Percentiles rank a stretch among this genome's conserved stretches.
Conservation (phyloP, 352 stramenopile species). For the Globisporangium heterothallicum region DNA sequence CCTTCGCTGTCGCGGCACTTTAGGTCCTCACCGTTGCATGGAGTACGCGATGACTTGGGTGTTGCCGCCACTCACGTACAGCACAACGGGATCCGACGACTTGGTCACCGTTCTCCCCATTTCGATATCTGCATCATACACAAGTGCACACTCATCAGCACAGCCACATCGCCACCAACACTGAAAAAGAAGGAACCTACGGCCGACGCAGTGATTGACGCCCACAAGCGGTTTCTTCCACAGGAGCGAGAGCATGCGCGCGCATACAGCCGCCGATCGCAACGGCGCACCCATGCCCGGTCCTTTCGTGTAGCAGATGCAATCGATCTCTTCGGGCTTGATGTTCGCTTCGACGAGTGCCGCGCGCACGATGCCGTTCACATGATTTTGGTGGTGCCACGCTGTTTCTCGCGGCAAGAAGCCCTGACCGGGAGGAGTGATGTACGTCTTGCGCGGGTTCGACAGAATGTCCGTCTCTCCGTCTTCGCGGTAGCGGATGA, state of each 20-base stretch:
- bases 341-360: slow-evolving; percentile 92
- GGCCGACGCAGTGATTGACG: slow-evolving; percentile 99
- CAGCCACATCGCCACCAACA: background rate
- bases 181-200: slow-evolving; percentile 31
- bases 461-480: slow-evolving; percentile 92
- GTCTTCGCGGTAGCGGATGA: slow-evolving; percentile 66
- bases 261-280: slow-evolving; percentile 93
- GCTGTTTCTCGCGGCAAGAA: slow-evolving; percentile 98
- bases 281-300: slow-evolving; percentile 99
- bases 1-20: too few relatives aligned
- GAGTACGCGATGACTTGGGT: slow-evolving; percentile 94
- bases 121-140: slow-evolving; percentile 93
- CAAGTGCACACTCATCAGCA: background rate
- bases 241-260: slow-evolving; percentile 91
- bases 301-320: slow-evolving; percentile 94
- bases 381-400: slow-evolving; percentile 98
- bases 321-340: slow-evolving; percentile 81
- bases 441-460: slow-evolving; percentile 99
- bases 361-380: slow-evolving; percentile 92
- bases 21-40: slow-evolving; percentile 85
- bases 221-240: slow-evolving; percentile 95
- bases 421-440: slow-evolving; percentile 95
- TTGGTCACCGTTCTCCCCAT: slow-evolving; percentile 98
- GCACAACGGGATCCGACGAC: slow-evolving; percentile 93
- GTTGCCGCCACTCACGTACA: slow-evolving; percentile 99